Evolutionary conservation across 2,329 filamentous ascomycete genomes (phyloP), one percentile per base, ranked within the genome.

Genomic region (Trichothecium roseum): DNA sequence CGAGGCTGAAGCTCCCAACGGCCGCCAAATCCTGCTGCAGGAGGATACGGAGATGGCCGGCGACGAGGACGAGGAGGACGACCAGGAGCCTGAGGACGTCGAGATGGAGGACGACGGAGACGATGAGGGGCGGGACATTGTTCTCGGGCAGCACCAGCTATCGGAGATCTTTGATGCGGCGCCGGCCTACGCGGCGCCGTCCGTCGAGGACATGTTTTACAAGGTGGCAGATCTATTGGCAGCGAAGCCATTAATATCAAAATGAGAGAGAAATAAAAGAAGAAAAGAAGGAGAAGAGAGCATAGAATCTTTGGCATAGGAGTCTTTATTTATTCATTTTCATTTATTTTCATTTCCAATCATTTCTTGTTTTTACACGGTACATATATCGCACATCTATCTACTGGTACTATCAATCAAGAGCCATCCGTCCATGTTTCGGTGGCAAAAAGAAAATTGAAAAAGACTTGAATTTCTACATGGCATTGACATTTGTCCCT

Each of bases 201-300:
- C 81, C 9, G 72, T 88, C 16, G 76, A 81, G 54, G 82, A 86
- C 42, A 71, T 85, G 61, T 87, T 88, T 51, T 77, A 81, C 54
- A 74, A 78, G 54, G 78, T 89, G 28, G 72, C 81, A 10, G 72
- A 50, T 32, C 47, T 61, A 8, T 76, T 82, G 52, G 69, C 72
- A 2, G 62, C 70, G 40, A 79, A 74, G 53, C 67, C 73, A 12
- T 45, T 64, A 30, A 48, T 51, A 5, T 45, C 41, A 38, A 37
- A 41, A 9, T 44, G 27, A 43, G 20, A 10, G 20, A 10, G 30
- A 48, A 37, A n/a, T n/a, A n/a, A n/a, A 48, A 34, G 39, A 40
- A 31, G 0, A n/a, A n/a, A n/a, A n/a, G n/a, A n/a, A n/a, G n/a
- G n/a, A n/a, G n/a, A n/a, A n/a, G n/a, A n/a, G n/a, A n/a, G n/a